phyloP scores from a whole-genome alignment of 2,329 filamentous ascomycete species.

The Trichoderma sp. region DNA sequence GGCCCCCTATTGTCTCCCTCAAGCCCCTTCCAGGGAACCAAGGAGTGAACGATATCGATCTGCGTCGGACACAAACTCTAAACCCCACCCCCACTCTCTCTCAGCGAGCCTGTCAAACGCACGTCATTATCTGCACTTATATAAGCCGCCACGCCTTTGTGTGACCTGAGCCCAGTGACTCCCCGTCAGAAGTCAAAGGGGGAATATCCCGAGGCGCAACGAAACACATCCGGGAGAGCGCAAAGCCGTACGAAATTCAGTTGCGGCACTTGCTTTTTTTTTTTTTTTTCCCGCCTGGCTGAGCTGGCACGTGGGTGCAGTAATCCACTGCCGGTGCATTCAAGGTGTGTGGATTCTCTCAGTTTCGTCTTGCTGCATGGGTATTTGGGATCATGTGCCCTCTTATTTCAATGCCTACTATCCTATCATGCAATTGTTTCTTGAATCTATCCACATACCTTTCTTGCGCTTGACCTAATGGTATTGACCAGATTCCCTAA shows the following conservation, averaged over 20 bases:
- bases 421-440: background rate
- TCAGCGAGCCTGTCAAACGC: conserved; percentile 15
- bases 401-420: background rate
- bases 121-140: conserved; percentile 16
- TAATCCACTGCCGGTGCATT: conserved; percentile 6
- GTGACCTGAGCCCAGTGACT: background rate
- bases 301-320: conserved; percentile 12
- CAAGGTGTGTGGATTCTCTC: conserved; percentile 8
- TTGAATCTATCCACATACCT: background rate
- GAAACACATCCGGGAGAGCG: background rate
- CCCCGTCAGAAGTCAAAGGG: background rate
- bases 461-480: background rate
- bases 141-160: conserved; percentile 13
- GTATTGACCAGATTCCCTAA: conserved; percentile 6
- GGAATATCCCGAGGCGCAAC: background rate
- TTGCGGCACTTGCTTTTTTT: background rate
- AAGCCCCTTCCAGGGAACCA: background rate
- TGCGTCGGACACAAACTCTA: conserved; percentile 1
- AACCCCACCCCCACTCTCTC: conserved; percentile 16
- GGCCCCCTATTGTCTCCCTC: background rate
- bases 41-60: conserved; percentile 3
- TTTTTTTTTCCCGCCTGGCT: background rate
- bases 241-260: background rate
- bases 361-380: conserved; percentile 2
- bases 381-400: conserved; percentile 9